Evolutionary conservation across 2,329 filamentous ascomycete species (phyloP), one percentile per base, ranked within the genome.

Genomic region (Penicillium sp.): DNA sequence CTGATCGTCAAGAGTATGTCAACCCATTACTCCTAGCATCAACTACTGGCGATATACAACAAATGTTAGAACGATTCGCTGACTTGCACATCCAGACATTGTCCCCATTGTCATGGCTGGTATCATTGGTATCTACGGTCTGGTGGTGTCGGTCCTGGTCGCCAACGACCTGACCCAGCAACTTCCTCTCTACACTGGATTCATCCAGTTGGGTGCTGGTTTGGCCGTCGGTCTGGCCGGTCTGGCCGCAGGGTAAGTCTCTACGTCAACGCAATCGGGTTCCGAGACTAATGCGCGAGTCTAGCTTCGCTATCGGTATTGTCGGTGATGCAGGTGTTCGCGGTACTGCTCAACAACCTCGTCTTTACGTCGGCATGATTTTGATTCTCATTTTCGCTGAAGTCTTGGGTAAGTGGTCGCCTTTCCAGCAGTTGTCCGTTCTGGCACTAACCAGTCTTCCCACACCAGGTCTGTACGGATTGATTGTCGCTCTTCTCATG

Each of bases 41-140:
- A 27, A 1, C 4, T 11, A 13, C 6, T 6, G 9, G 9, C 25
- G 6, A n/a, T 11, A 4, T 4, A n/a, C 25, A 13, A 11, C 25
- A 6, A 6, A 6, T 27, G 9, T 11, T 5, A 27, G 5, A n/a
- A n/a, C 6, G 4, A 27, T 41, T 54, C 17, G 48, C 49, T 54
- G 29, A 49, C 39, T 18, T 42, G 10, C 12, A 4, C 18, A 33
- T 32, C 7, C 54, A 96, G 90, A 95, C 79, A 95, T 96, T 69
- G 90, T 96, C 52, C 92, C 92, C 67, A 92, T 96, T 71, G 95
- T 98, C 82, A 98, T 98, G 92, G 92, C 92, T 77, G 92, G 92
- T 96, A 98, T 98, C 72, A 96, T 98, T 72, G 92, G 87, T 84
- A 96, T 98, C 70, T 98, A 92, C 74, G 85, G 85, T 60, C 78